Evolutionary conservation across 2,329 filamentous ascomycete genomes (phyloP), one percentile per base, ranked within the genome.

Genomic region (Trichoderma sp.): DNA sequence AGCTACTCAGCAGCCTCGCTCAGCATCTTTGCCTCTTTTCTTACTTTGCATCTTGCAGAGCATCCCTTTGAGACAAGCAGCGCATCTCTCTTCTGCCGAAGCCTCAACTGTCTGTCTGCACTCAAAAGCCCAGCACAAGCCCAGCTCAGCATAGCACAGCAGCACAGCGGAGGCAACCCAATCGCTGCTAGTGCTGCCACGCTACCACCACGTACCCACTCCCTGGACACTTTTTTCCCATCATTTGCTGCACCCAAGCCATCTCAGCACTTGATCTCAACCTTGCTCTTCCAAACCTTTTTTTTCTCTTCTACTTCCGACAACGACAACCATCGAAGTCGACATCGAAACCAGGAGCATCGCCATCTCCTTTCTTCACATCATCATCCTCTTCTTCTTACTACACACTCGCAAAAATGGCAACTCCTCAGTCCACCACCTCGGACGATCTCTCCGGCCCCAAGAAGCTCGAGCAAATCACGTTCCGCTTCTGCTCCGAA

Each of bases 401-500:
- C 24, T n/a, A 24, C n/a, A 3, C 62, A 65, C 39, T 32, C 62
- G 21, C 53, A 47, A 18, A 62, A 65, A 91, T 91, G 89, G 86
- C 89, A 32, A 86, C 88, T 12, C 89, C 89, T 36, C 84, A 86
- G 73, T 86, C 87, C 32, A 86, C 83, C 60, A 80, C 80, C 69
- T 82, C 83, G 36, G 78, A 84, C 74, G 83, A 84, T 60, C 82
- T 78, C 74, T 78, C 79, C 65, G 81, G 79, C 72, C 84, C 87
- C 77, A 87, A 86, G 78, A 85, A 85, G 76, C 84, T 86, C 75
- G 91, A 95, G 83, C 94, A 97, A 82, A 95, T 98, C 82, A 94
- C 93, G 62, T 99, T 98, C 84, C 92, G 93, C 79, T 99, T 99
- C 88, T 99, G 96, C 86, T 94, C 94, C 77, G 96, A 99, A 87